Percentiles rank a stretch among this genome's conserved stretches.
phyloP scores from a whole-genome alignment of 2,329 filamentous ascomycete genomes.

The Curvularia sp. region DNA sequence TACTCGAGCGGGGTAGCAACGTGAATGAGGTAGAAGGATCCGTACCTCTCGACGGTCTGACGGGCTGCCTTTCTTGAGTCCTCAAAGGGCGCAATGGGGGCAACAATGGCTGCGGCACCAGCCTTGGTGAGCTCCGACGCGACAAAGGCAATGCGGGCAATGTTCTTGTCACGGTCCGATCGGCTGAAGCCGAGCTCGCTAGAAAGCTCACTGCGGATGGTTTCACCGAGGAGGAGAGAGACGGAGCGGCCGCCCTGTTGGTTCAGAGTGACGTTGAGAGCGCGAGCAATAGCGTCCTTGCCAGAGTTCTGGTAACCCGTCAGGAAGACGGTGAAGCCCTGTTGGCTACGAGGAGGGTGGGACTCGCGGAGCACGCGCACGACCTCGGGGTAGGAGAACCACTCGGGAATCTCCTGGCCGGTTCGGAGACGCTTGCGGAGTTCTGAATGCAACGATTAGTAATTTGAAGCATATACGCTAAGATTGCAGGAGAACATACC shows the following conservation, averaged over 20 bases:
- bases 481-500: conserved; percentile 35
- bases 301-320: conserved; percentile 96
- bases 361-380: conserved; percentile 96
- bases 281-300: conserved; percentile 95
- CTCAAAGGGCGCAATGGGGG: conserved; percentile 94
- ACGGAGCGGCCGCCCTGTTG: conserved; percentile 96
- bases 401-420: conserved; percentile 94
- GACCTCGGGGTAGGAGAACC: conserved; percentile 99
- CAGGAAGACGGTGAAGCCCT: conserved; percentile 98
- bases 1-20: conserved; percentile 92
- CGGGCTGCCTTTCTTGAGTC: conserved; percentile 76
- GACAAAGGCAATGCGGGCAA: conserved; percentile 94
- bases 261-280: conserved; percentile 95
- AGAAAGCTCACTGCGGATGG: conserved; percentile 89
- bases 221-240: conserved; percentile 93
- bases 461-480: neutral
- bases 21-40: conserved; percentile 93
- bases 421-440: conserved; percentile 89
- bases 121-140: conserved; percentile 92
- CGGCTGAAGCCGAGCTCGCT: conserved; percentile 94
- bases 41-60: conserved; percentile 85
- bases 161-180: conserved; percentile 92
- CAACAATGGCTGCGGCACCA: conserved; percentile 92
- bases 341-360: conserved; percentile 86
- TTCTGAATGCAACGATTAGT: conserved; percentile 58